These are phyloP conservation scores for Colletotrichum incanum DNA, from an alignment of 2,329 filamentous ascomycete genomes.

Conservation along the genomic window DNA sequence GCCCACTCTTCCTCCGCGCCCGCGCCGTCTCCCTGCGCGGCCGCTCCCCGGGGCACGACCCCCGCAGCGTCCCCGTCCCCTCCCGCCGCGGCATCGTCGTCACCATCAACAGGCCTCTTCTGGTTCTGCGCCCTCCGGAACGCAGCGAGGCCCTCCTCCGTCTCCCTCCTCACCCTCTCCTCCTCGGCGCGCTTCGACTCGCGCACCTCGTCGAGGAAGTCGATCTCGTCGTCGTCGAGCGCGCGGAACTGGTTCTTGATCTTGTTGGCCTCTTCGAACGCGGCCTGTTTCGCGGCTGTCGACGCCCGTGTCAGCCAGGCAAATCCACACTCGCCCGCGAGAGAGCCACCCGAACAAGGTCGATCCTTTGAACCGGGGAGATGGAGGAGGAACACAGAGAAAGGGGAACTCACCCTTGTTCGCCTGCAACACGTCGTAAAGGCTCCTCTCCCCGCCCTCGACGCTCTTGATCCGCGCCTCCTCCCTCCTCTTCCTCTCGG, in stretches of 20 bases:
- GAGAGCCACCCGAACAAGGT: conserved; percentile 4
- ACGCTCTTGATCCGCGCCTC: conserved; percentile 63
- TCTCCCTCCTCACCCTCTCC: conserved; percentile 68
- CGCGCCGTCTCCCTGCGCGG: conserved; percentile 6
- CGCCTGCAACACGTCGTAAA: conserved; percentile 84
- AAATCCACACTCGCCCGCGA: not conserved
- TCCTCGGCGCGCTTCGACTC: conserved; percentile 68
- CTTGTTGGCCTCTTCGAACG: conserved; percentile 81
- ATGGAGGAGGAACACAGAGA: too few species aligned
- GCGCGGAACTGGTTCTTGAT: conserved; percentile 84
- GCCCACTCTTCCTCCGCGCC: conserved; percentile 52
- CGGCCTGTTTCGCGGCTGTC: conserved; percentile 83
- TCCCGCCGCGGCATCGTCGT: not conserved
- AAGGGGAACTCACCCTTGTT: conserved; percentile 76
- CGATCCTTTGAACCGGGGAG: too few species aligned
- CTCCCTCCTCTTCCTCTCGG: conserved; percentile 69
- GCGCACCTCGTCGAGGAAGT: conserved; percentile 77
- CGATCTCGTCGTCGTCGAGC: conserved; percentile 84
- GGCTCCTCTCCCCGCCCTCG: conserved; percentile 68
- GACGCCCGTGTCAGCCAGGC: not conserved
- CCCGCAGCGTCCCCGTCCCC: conserved; percentile 46
- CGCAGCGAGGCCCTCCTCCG: conserved; percentile 68
- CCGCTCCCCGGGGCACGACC: conserved; percentile 49
- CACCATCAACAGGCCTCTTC: conserved; percentile 41
- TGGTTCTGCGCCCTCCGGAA: conserved; percentile 67